These are phyloP conservation scores for Blastobotrys serpentis DNA, from an alignment of 1,139 yeast genomes.

Conservation along the genomic window DNA sequence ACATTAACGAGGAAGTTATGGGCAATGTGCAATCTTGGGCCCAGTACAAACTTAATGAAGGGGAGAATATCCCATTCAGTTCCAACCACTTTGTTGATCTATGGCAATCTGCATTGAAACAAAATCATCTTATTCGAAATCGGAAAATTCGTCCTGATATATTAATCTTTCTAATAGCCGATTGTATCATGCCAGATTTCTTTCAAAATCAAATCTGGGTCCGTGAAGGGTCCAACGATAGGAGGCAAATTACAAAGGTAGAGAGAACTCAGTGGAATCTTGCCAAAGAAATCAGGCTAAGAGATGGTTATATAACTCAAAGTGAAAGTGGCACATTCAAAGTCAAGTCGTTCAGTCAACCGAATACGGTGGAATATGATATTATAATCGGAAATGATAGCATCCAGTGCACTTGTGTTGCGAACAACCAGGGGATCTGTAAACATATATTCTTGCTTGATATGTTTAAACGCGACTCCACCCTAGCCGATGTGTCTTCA, in stretches of 20 bases:
- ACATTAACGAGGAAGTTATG: not conserved
- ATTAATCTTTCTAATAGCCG: not conserved
- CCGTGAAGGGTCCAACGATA: not conserved
- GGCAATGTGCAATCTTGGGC: not conserved
- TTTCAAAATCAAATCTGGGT: not conserved
- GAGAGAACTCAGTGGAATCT: not conserved
- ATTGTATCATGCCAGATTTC: not conserved
- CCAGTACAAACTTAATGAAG: not conserved
- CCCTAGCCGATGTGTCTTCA: not conserved
- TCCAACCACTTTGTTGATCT: not conserved
- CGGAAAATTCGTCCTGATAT: slow-evolving; percentile 2
- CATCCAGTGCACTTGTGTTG: not conserved
- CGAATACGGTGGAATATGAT: not conserved
- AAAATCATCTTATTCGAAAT: not conserved
- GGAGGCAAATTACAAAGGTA: not conserved
- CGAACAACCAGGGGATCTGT: not conserved
- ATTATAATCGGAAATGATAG: not conserved
- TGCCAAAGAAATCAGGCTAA: not conserved
- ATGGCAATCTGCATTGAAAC: not conserved
- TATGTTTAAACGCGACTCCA: not conserved
- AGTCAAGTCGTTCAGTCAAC: slow-evolving; percentile 1
- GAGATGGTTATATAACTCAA: not conserved
- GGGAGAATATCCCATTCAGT: not conserved
- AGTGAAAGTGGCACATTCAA: not conserved
- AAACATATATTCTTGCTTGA: not conserved